Percentiles rank a stretch among this genome's conserved stretches.
phyloP scores from a whole-genome alignment of 169 alveolate genomes.

The Eimeria maxima region DNA sequence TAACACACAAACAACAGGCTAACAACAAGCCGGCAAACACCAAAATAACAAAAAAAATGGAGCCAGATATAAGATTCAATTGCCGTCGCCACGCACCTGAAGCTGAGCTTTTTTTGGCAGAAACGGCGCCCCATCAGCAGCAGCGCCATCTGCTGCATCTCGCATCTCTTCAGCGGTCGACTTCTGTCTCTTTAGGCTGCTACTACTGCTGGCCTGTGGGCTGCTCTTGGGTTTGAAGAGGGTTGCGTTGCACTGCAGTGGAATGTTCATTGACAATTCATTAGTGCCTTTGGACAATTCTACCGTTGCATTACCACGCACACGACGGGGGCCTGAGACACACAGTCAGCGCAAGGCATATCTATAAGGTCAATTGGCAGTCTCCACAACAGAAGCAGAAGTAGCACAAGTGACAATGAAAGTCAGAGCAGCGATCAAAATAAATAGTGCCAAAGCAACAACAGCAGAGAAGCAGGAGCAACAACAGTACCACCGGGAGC shows the following conservation, averaged over 20 bases:
- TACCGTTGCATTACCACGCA: slow-evolving; percentile 52
- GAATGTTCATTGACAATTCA: slow-evolving; percentile 12
- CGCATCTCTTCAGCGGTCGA: background rate
- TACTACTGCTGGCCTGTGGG: background rate
- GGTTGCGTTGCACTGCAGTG: slow-evolving; percentile 55
- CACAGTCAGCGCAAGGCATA: background rate
- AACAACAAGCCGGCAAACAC: background rate
- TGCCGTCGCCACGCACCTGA: background rate
- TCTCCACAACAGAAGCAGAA: background rate
- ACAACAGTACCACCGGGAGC: background rate
- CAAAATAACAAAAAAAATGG: background rate
- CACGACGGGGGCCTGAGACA: slow-evolving; percentile 52
- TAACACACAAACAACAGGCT: background rate
- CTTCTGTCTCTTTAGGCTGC: slow-evolving; percentile 9
- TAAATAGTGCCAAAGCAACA: no score
- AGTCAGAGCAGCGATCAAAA: background rate
- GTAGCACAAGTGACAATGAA: background rate
- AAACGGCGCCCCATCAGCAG: slow-evolving; percentile 18
- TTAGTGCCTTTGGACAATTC: slow-evolving; percentile 43
- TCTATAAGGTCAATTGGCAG: background rate
- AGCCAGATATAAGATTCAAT: background rate
- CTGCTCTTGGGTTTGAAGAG: slow-evolving; percentile 49
- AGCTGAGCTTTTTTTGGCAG: slow-evolving; percentile 47
- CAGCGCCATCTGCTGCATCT: background rate
- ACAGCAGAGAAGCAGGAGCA: background rate